These are phyloP conservation scores for Mortierella sp. DNA, from an alignment of 371 early-diverging fungal species.

Conservation along the genomic window DNA sequence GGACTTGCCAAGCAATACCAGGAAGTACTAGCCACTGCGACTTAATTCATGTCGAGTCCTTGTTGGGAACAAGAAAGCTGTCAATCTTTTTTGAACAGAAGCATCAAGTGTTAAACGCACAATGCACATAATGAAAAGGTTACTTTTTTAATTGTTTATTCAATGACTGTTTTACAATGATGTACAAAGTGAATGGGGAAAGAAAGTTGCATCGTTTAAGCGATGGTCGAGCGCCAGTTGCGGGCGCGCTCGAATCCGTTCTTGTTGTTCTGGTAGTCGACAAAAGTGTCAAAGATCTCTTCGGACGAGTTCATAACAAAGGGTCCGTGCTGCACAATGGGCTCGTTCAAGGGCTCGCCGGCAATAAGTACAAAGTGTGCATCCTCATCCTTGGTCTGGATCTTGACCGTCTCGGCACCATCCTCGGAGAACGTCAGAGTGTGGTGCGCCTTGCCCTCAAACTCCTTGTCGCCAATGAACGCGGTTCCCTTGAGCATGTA, in stretches of 20 bases:
- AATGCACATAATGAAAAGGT: neutral
- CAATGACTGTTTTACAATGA: neutral
- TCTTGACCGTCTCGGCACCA: slow-evolving; percentile 54
- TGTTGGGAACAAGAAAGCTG: too few relatives aligned
- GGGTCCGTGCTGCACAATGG: slow-evolving; percentile 67
- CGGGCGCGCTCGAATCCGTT: slow-evolving; percentile 60
- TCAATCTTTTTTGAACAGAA: neutral
- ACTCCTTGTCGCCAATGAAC: slow-evolving; percentile 61
- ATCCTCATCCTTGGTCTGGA: slow-evolving; percentile 64
- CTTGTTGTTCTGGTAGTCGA: slow-evolving; percentile 57
- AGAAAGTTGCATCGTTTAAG: neutral
- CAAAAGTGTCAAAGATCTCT: slow-evolving; percentile 64
- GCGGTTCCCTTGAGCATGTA: slow-evolving; percentile 72
- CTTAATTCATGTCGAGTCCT: too few relatives aligned
- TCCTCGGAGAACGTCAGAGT: slow-evolving; percentile 63
- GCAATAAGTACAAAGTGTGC: slow-evolving; percentile 71
- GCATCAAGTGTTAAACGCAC: neutral
- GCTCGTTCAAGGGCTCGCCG: slow-evolving; percentile 63
- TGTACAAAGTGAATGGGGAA: neutral
- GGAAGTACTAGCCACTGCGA: too few relatives aligned
- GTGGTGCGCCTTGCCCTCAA: slow-evolving; percentile 64
- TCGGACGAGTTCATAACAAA: slow-evolving; percentile 72
- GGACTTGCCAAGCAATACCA: too few relatives aligned
- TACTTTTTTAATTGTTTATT: neutral
- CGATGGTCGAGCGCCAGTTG: slow-evolving; percentile 34